These are phyloP conservation scores for Aspergillus brunneoviolaceus DNA, from an alignment of 2,329 filamentous ascomycete species.

Conservation along the genomic window DNA sequence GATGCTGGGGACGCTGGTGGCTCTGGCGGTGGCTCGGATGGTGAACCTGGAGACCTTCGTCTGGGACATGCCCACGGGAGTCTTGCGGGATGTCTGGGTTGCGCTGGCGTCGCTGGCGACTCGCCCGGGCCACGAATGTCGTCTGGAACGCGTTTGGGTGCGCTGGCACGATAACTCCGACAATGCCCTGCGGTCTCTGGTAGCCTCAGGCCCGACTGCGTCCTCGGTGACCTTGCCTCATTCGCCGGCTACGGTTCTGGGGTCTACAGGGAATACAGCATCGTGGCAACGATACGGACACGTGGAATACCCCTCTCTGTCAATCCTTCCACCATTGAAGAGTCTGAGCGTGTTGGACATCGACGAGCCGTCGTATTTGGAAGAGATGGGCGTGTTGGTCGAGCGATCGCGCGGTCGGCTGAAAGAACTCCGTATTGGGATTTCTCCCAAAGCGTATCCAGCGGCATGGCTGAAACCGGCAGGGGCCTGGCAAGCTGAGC, in stretches of 20 bases:
- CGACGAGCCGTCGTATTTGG: slow-evolving; percentile 77
- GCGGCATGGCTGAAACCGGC: slow-evolving; percentile 30
- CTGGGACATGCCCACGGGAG: slow-evolving; percentile 88
- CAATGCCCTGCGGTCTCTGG: slow-evolving; percentile 28
- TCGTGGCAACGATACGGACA: slow-evolving; percentile 55
- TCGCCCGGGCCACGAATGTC: slow-evolving; percentile 60
- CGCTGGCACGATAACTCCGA: slow-evolving; percentile 77
- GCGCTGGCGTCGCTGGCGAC: slow-evolving; percentile 70
- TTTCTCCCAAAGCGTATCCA: slow-evolving; percentile 50
- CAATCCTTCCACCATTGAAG: slow-evolving; percentile 70
- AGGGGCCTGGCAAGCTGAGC: slow-evolving; percentile 16
- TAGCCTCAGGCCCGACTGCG: slow-evolving; percentile 15
- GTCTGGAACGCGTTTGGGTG: slow-evolving; percentile 73
- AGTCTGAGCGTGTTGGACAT: slow-evolving; percentile 77
- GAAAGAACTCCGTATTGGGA: slow-evolving; percentile 70
- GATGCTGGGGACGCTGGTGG: slow-evolving; percentile 82
- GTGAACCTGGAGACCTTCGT: slow-evolving; percentile 76
- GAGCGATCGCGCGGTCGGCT: slow-evolving; percentile 66
- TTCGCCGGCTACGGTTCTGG: slow-evolving; percentile 16
- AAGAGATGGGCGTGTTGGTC: slow-evolving; percentile 77
- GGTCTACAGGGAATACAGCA: slow-evolving; percentile 27
- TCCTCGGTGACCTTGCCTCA: slow-evolving; percentile 19
- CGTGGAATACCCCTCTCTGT: slow-evolving; percentile 78
- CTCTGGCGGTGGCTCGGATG: slow-evolving; percentile 78
- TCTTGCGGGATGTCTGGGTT: slow-evolving; percentile 77